phyloP scores from a whole-genome alignment of 2,329 filamentous ascomycete species.

The Cladosporium sp. region DNA sequence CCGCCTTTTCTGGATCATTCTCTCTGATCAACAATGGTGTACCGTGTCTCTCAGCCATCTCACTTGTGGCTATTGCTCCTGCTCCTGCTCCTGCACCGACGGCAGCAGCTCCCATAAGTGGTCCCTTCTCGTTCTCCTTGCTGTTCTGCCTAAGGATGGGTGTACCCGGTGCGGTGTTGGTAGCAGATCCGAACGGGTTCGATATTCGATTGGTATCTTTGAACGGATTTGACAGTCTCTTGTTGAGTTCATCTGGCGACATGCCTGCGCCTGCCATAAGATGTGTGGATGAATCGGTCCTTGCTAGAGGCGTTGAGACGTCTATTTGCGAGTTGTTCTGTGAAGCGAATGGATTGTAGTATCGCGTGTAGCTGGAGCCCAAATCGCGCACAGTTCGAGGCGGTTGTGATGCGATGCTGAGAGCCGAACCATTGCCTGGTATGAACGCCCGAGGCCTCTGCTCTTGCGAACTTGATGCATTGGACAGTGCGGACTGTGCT shows the following conservation, averaged over 20 bases:
- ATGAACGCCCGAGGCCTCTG: constrained; percentile 16
- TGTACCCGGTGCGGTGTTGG: constrained; percentile 21
- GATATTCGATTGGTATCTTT: constrained; percentile 27
- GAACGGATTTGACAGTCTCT: constrained; percentile 32
- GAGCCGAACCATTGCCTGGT: constrained; percentile 22
- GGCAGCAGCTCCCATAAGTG: constrained; percentile 14
- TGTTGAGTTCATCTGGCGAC: constrained; percentile 23
- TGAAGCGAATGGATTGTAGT: constrained; percentile 36
- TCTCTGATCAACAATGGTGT: constrained; percentile 28
- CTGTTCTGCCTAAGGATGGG: constrained; percentile 13
- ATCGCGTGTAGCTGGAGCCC: constrained; percentile 35
- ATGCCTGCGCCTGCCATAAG: constrained; percentile 15
- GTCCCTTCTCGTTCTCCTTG: constrained; percentile 16
- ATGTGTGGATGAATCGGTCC: constrained; percentile 23
- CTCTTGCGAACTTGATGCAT: constrained; percentile 7
- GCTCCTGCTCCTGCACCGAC: constrained; percentile 13
- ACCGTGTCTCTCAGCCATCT: constrained; percentile 8
- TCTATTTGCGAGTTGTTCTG: constrained; percentile 32
- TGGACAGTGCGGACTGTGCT: constrained; percentile 3
- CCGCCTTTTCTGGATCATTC: constrained; percentile 32
- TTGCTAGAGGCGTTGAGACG: constrained; percentile 22
- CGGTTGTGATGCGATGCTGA: constrained; percentile 26
- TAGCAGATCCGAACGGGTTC: constrained; percentile 23
- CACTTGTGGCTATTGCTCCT: background rate
- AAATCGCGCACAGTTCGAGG: constrained; percentile 34